Evolutionary conservation across 345 rosid genomes (phyloP).

Genomic region (Physaria fendleri): DNA sequence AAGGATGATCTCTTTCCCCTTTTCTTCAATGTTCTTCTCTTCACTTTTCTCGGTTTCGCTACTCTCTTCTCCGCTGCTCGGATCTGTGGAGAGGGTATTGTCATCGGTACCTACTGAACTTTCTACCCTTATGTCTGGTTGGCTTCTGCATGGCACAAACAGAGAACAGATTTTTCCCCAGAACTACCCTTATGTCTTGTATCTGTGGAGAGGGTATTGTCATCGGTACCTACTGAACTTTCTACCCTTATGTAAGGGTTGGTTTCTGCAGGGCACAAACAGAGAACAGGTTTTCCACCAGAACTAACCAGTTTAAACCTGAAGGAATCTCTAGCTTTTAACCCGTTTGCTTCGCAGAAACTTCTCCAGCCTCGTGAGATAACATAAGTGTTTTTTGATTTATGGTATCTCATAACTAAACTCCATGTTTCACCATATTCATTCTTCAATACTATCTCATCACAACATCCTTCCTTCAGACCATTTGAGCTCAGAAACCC

Average conservation of each 20-base stretch:
- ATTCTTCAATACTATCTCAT: slow-evolving; percentile 15
- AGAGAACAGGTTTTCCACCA: not conserved
- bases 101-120: slow-evolving; percentile 1
- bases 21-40: not conserved
- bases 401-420: not conserved
- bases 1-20: not conserved
- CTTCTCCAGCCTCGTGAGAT: slow-evolving; percentile 19
- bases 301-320: slow-evolving; percentile 17
- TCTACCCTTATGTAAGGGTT: not conserved
- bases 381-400: not conserved
- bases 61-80: slow-evolving; percentile 4
- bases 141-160: slow-evolving; percentile 3
- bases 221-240: slow-evolving; percentile 1
- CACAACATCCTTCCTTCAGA: not conserved
- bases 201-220: not conserved
- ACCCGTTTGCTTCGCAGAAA: slow-evolving; percentile 16
- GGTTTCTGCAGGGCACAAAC: slow-evolving; percentile 2
- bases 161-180: not conserved
- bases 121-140: not conserved
- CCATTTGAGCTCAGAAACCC: slow-evolving; percentile 16
- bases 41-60: not conserved
- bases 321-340: slow-evolving; percentile 8
- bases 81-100: not conserved
- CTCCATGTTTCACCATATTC: slow-evolving; percentile 8
- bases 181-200: not conserved